Base-by-base conservation (phyloP, 768 basidiomycete species). In the Serendipita vermifera region DNA sequence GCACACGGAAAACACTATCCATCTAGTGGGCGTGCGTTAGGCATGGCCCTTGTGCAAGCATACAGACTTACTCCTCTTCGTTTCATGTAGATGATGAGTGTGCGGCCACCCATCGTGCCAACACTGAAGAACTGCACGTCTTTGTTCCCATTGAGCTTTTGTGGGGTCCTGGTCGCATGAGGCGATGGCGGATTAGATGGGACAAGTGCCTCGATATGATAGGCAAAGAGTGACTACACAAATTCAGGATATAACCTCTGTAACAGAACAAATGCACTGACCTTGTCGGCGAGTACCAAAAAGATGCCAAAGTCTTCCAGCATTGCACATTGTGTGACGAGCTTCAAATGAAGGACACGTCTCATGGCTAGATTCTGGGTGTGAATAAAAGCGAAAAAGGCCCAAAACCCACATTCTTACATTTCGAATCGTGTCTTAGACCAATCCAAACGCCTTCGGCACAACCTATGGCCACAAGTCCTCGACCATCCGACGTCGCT, bases 111-210 rank as follows among this genome's bases (percentile, higher is more conserved):
- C 17, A 97, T 75, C 48, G 79, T 83, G 3, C 94, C 94, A 24
- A 94, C 89, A 62, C 85, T 87, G 73, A 99, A 98, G 73, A 94
- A 98, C 59, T 89, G 84, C 7, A 98, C 90, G 60, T 97, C 92
- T 65, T 87, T 87, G 35, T 81, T 87, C 0, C 88, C 86, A 64
- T 85, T 90, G 35, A 97, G 74, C 61, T 92, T 87, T 66, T 97
- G 92, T 2, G 92, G 93, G 1, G 83, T 83, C 63, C 88, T 84
- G 0, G 79, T 78, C 3, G 78, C 77, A 62, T 83, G 79, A 55
- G 76, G 81, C 4, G 62, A 59, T 39, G 81, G 77, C 5, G 81
- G 81, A 0, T 84, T 81, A 2, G 91, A 87, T 0, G 94, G 94
- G 5, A 98, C 92, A 31, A 99, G 77, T 0, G 93, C 92, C 68